These are phyloP conservation scores for Pythium plurisporium DNA, from an alignment of 352 stramenopile species.

Conservation along the genomic window DNA sequence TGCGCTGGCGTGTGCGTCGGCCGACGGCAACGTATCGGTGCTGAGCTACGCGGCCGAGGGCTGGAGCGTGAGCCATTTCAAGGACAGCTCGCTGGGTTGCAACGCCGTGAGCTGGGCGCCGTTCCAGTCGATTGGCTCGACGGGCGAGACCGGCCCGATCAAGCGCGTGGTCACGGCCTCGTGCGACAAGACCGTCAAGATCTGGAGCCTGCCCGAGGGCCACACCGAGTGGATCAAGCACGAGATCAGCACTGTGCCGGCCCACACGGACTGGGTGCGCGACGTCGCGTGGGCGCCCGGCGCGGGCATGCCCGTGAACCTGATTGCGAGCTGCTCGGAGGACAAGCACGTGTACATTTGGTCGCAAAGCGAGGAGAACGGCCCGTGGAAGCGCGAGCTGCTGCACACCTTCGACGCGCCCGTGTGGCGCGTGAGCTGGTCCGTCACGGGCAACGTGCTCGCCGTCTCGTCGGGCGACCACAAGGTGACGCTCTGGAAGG, in stretches of 20 bases:
- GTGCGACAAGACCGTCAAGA: slow-evolving; percentile 97
- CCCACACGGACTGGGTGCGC: slow-evolving; percentile 94
- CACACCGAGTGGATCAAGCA: slow-evolving; percentile 79
- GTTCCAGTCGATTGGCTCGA: slow-evolving; percentile 62
- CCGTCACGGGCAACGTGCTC: slow-evolving; percentile 96
- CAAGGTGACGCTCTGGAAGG: slow-evolving; percentile 98
- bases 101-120: slow-evolving; percentile 97
- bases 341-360: slow-evolving; percentile 95
- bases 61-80: slow-evolving; percentile 92
- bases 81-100: slow-evolving; percentile 93
- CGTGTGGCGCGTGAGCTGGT: slow-evolving; percentile 99
- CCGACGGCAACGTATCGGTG: slow-evolving; percentile 93
- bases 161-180: slow-evolving; percentile 93
- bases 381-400: slow-evolving; percentile 88
- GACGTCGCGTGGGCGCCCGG: slow-evolving; percentile 97
- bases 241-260: slow-evolving; percentile 63
- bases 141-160: slow-evolving; percentile 39
- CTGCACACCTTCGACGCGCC: slow-evolving; percentile 94
- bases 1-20: slow-evolving; percentile 90
- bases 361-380: slow-evolving; percentile 81
- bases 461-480: slow-evolving; percentile 97
- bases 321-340: slow-evolving; percentile 91
- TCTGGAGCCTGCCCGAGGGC: slow-evolving; percentile 88
- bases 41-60: slow-evolving; percentile 76
- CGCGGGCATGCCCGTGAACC: slow-evolving; percentile 90